Base-by-base conservation (phyloP, 805 yeast species). In the Schwanniomyces polymorphus region DNA sequence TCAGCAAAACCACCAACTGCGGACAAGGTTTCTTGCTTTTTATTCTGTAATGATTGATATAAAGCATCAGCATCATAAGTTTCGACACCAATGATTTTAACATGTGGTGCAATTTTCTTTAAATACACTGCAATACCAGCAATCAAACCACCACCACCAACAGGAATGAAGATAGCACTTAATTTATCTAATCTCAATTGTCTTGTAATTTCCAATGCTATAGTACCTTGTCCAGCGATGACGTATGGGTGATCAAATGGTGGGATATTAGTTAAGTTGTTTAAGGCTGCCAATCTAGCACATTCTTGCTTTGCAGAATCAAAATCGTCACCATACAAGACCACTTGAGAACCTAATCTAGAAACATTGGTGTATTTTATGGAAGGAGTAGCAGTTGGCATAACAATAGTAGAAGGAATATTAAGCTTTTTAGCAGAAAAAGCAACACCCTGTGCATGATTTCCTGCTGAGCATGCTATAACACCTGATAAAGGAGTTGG, bases 361-460 rank as follows among this genome's bases (percentile, higher is more conserved):
- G 92, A 80, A 23, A 95, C 99, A 58, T 91, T 94, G 60, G 86
- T 83, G 66, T 83, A 94, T 67, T 94, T 94, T 71, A 94, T 95
- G 11, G 92, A 84, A 2, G 99, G 99, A 0, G 99, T 94, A 2
- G 95, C 92, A 2, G 89, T 84, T 2, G 99, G 99, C 99, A 94
- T 94, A 40, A 94, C 98, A 45, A 94, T 94, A 5, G 97, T 92
- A 4, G 98, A 92, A 3, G 97, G 94, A 44, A 94, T 90, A 25
- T 85, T 86, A 60, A 94, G 74, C 49, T 85, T 82, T 50, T 82
- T 83, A 4, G 98, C 97, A 18, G 96, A 86, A 64, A 70, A 92
- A 0, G 99, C 99, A 11, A 94, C 98, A 55, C 99, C 99, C 65
- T 94, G 99, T 1, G 99, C 99, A 59, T 94, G 99, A 67, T 94